Base-by-base conservation (phyloP, 371 early-diverging fungal genomes). In the Mucor sp. region DNA sequence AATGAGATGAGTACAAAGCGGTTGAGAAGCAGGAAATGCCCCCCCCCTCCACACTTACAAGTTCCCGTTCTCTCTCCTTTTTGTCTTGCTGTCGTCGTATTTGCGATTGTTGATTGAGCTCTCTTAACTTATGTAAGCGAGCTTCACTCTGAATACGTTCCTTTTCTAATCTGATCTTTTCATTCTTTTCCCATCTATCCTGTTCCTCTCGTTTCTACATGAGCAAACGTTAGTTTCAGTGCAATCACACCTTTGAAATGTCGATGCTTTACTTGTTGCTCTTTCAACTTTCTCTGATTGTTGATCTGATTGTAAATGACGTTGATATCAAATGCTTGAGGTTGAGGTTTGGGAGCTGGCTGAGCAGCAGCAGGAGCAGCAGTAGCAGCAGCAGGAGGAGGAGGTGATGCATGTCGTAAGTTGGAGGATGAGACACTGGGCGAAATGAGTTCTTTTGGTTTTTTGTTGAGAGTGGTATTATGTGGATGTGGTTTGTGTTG, bases 211-310 rank as follows among this genome's bases (percentile, higher is more conserved):
- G 69, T 62, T 69, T 60, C 65, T 74, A 57, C 44, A n/a, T 9
- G 12, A 37, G 19, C 7, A 30, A 14, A 41, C 14, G 19, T 19
- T 25, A 23, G 25, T 19, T 50, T 19, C 19, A 21, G 19, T 50
- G 25, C 11, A 4, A 12, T 30, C 19, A 50, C 11, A 50, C 50
- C 21, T 2, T 0, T 3, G 19, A 23, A 35, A 12, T 12, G 37
- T 35, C 12, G 12, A 23, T 41, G 41, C 11, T 43, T 61, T 70
- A 76, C 81, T 69, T 80, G 71, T 62, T 78, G 71, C 23, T 78
- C 76, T 21, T 74, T 72, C 30, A 68, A 32, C 8, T 69, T 61
- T 7, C 65, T 70, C 55, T 78, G 76, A 11, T 78, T 66, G 27
- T 75, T 67, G 30, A 81, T 78, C 27, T 69, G 65, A 33, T 70